Percentiles rank a stretch among this genome's conserved stretches.
phyloP scores from a whole-genome alignment of 345 rosid species.

The Arabis hirsuta region DNA sequence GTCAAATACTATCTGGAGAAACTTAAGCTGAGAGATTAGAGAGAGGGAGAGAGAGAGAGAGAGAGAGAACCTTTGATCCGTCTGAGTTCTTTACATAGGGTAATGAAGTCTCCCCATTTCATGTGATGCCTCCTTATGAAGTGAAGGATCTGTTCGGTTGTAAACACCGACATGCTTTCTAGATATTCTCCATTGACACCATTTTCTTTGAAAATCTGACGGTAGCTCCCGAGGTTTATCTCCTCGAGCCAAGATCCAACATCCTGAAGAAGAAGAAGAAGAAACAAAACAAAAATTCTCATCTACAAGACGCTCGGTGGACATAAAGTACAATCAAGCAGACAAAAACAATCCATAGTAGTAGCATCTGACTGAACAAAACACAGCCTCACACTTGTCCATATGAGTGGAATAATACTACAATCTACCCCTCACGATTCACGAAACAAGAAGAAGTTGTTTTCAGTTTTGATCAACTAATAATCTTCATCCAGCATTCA shows the following conservation, averaged over 20 bases:
- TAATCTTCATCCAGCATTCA: constrained; percentile 10
- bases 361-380: background rate
- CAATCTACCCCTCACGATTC: background rate
- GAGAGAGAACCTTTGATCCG: constrained; percentile 77
- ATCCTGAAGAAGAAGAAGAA: constrained; percentile 54
- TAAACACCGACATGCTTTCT: constrained; percentile 98
- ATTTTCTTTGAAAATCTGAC: constrained; percentile 86
- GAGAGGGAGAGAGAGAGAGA: background rate
- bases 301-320: background rate
- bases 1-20: constrained; percentile 1
- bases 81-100: constrained; percentile 95
- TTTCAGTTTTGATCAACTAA: background rate
- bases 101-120: constrained; percentile 99
- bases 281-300: background rate
- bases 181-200: constrained; percentile 94
- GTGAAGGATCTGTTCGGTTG: constrained; percentile 95
- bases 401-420: constrained; percentile 11
- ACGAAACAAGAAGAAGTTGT: background rate
- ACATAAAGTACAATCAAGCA: background rate
- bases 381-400: background rate
- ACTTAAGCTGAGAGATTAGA: background rate
- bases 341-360: background rate
- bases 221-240: constrained; percentile 87
- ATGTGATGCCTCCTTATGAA: constrained; percentile 98
- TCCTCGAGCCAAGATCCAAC: constrained; percentile 97